Conservation (phyloP, 345 rosid genomes). For the Aethionema arabicum region DNA sequence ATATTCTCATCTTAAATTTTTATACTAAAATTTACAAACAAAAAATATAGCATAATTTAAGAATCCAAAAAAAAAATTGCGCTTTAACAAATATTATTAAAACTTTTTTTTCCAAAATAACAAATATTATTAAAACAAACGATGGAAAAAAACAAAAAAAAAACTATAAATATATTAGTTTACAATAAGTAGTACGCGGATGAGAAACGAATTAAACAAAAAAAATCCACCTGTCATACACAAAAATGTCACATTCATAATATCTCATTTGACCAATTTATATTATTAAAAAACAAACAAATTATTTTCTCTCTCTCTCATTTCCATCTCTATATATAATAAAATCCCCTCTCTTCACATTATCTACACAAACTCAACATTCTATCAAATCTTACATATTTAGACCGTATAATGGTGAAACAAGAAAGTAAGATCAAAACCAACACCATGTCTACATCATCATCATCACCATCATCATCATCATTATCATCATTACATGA, state of each 20-base stretch:
- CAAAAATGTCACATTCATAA: constrained; percentile 34
- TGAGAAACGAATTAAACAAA: constrained; percentile 12
- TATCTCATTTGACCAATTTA: constrained; percentile 32
- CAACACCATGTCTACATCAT: constrained; percentile 28
- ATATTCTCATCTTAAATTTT: too few relatives aligned
- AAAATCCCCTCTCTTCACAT: constrained; percentile 20
- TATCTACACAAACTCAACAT: constrained; percentile 15
- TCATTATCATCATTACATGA: constrained; percentile 21
- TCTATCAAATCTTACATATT: constrained; percentile 1
- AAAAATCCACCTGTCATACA: constrained; percentile 37
- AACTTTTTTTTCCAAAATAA: too few relatives aligned
- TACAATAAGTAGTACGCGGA: neutral
- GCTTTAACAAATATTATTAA: too few relatives aligned
- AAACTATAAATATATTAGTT: too few relatives aligned
- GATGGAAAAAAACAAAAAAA: too few relatives aligned
- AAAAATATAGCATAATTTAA: too few relatives aligned
- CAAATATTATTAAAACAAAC: too few relatives aligned
- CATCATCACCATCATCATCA: constrained; percentile 32
- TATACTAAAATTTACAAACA: too few relatives aligned
- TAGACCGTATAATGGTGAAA: constrained; percentile 55
- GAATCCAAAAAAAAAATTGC: too few relatives aligned
- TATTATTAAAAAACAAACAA: constrained; percentile 9
- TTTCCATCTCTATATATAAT: constrained; percentile 28
- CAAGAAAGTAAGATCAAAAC: constrained; percentile 47
- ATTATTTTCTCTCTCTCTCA: constrained; percentile 25